Evolutionary conservation across 768 basidiomycete species (phyloP).

Genomic region (Mycena pura): DNA sequence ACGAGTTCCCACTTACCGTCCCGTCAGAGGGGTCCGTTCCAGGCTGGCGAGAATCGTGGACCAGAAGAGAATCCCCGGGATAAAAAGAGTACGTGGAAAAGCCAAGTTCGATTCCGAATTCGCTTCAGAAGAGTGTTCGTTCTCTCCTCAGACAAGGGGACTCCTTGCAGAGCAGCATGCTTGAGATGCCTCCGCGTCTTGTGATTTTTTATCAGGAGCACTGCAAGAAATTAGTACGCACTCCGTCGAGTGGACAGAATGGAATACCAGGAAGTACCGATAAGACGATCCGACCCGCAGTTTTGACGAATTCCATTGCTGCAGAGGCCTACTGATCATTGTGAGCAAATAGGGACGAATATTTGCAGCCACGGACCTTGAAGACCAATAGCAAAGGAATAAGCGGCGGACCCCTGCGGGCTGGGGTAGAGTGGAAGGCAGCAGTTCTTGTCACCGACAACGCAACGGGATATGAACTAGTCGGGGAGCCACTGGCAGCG

Average conservation of each 20-base stretch:
- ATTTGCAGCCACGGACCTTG: conserved; percentile 46
- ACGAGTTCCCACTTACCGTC: conserved; percentile 59
- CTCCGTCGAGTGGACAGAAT: not conserved
- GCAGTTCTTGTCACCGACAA: conserved; percentile 15
- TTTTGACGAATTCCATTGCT: conserved; percentile 74
- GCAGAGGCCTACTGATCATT: conserved; percentile 63
- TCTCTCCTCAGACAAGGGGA: conserved; percentile 60
- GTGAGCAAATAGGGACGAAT: not conserved
- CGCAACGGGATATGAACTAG: conserved; percentile 8
- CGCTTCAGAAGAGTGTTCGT: conserved; percentile 52
- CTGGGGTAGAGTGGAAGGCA: conserved; percentile 50
- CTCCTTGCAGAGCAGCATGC: conserved; percentile 55
- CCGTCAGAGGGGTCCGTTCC: conserved; percentile 85
- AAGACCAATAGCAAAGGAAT: conserved; percentile 66
- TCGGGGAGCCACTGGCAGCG: conserved; percentile 24
- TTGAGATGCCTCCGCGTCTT: conserved; percentile 58
- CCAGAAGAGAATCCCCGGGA: conserved; percentile 70
- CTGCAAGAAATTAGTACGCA: conserved; percentile 4
- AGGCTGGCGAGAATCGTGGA: conserved; percentile 73
- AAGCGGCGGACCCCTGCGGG: conserved; percentile 43
- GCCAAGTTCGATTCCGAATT: conserved; percentile 54
- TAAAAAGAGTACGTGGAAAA: conserved; percentile 64
- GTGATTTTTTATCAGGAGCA: conserved; percentile 66
- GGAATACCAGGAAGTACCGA: conserved; percentile 66
- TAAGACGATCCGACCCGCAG: conserved; percentile 71